Evolutionary conservation across 208 protist species (phyloP), one percentile per base, ranked within the genome.

Genomic region (Trypanosoma congolense): DNA sequence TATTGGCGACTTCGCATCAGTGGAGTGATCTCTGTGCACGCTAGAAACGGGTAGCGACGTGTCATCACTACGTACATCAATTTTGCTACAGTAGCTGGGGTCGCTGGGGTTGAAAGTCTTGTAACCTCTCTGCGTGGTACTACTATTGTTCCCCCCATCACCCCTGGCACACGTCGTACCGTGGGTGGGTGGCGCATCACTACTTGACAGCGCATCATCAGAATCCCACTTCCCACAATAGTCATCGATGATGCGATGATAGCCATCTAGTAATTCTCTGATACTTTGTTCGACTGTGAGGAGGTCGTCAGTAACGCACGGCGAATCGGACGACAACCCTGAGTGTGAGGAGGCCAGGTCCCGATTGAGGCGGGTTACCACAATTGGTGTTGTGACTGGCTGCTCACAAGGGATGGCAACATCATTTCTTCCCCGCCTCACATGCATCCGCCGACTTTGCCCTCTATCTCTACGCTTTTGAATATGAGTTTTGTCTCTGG

Each of bases 1-100:
- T 22, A 36, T 59, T 9, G 51, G 52, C 26, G 60, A 59, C 43
- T 51, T 59, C 0, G 22, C 58, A 8, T 65, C 60, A 12, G 60
- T 65, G 9, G 60, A 65, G 31, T 46, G 60, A 18, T 65, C 60
- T 12, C 51, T 44, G 38, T 28, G 60, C 12, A 65, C 60, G 44
- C 60, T 65, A 47, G 60, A 65, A 45, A 65, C 51, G 31, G 60
- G 60, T 2, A 59, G 43, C 14, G 60, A 65, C 0, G 51, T 28
- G 19, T 42, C 19, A 8, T 25, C 42, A 19, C 21, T 19, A 24
- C 18, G 18, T 24, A 19, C 9, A 8, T 8, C 12, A 19, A 9
- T 46, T 6, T 46, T 46, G 10, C 21, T 24, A 24, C 42, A 5
- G 42, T n/a, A 6, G 6, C 42, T 19, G 21, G 42, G 5, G 6